A percentile compares a stretch with the other conserved stretches of the same genome.
Evolutionary conservation across 1,284 basidiomycete genomes (phyloP).

Genomic region (Tylopilus sp.): DNA sequence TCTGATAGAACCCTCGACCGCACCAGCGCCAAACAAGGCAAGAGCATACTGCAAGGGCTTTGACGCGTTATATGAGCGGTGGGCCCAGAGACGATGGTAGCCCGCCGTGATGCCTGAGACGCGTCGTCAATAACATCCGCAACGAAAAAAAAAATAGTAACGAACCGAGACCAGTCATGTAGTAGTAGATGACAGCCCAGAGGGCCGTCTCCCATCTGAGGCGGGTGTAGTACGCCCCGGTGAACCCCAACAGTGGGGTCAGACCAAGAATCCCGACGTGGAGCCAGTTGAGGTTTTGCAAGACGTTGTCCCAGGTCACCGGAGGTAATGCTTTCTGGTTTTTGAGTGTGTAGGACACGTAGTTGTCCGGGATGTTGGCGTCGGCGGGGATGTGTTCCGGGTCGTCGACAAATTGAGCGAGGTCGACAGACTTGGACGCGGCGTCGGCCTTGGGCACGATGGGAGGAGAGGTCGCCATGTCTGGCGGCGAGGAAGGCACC

Average conservation of each 20-base stretch:
- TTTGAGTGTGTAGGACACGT: slow-evolving; percentile 81
- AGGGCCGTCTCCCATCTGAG: slow-evolving; percentile 68
- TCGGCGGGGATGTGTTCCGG: slow-evolving; percentile 53
- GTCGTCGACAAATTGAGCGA: slow-evolving; percentile 27
- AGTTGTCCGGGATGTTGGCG: slow-evolving; percentile 82
- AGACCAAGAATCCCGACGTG: slow-evolving; percentile 63
- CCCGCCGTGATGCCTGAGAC: slow-evolving; percentile 67
- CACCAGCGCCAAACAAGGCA: slow-evolving; percentile 78
- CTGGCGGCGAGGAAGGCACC: slow-evolving; percentile 28
- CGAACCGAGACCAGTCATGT: slow-evolving; percentile 77
- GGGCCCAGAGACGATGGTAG: slow-evolving; percentile 93
- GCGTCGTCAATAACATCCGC: neutral
- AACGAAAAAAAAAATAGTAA: slow-evolving; percentile 12
- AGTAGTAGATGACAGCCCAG: slow-evolving; percentile 80
- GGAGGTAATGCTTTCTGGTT: slow-evolving; percentile 77
- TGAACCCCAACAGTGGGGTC: slow-evolving; percentile 69
- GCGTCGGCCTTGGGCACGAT: slow-evolving; percentile 20
- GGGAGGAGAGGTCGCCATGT: slow-evolving; percentile 28
- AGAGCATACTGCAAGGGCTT: slow-evolving; percentile 77
- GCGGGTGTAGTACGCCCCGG: slow-evolving; percentile 61
- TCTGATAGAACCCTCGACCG: slow-evolving; percentile 87
- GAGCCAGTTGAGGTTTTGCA: slow-evolving; percentile 75
- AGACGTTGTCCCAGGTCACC: slow-evolving; percentile 66
- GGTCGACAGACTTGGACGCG: slow-evolving; percentile 1
- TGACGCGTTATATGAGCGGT: slow-evolving; percentile 88